Base-by-base conservation (phyloP, 208 protist species). In the Leishmania major region DNA sequence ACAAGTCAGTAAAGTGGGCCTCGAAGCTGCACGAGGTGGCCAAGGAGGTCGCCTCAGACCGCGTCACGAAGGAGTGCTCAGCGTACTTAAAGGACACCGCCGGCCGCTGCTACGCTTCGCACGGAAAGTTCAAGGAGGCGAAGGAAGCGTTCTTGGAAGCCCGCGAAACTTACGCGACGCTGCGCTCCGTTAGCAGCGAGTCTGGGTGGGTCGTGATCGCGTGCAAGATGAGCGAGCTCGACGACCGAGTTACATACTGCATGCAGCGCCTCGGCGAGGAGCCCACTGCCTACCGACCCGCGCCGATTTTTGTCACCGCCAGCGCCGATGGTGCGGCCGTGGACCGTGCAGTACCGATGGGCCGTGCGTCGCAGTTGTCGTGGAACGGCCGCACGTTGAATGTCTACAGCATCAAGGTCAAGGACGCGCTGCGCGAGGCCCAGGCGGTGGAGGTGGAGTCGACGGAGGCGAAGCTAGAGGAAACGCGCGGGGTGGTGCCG, bases 1-100 rank as follows among this genome's bases (percentile, higher is more conserved):
- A 97, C 83, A 97, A 97, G 87, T 90, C 92, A 7, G 90, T 94
- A 7, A 92, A 93, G 77, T 97, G 92, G 93, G 89, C 89, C 0
- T n/a, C 84, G 55, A 92, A 95, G 87, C 80, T 96, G 77, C 45
- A 69, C 3, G 77, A 70, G 37, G 85, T 96, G 45, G 91, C 91
- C 43, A 75, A 77, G 40, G 86, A 83, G 25, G 94, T 95, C 1
- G 92, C 86, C n/a, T 81, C 85, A 15, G 73, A 84, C 57, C 88
- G 93, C 11, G 79, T 95, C 47, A 67, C 87, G 75, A 37, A 75
- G 75, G 91, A 96, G 87, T 91, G 87, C 75, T 81, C 60, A 40
- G 94, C 91, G 8, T 97, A 97, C 85, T 57, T 84, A 37, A 67
- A 88, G 67, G 94, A 97, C 80, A 75, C 86, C 43, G 82, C 79